A percentile compares a stretch with the other conserved stretches of the same genome.
phyloP scores from a whole-genome alignment of 2,329 filamentous ascomycete genomes.

The Leptodontidium sp. region DNA sequence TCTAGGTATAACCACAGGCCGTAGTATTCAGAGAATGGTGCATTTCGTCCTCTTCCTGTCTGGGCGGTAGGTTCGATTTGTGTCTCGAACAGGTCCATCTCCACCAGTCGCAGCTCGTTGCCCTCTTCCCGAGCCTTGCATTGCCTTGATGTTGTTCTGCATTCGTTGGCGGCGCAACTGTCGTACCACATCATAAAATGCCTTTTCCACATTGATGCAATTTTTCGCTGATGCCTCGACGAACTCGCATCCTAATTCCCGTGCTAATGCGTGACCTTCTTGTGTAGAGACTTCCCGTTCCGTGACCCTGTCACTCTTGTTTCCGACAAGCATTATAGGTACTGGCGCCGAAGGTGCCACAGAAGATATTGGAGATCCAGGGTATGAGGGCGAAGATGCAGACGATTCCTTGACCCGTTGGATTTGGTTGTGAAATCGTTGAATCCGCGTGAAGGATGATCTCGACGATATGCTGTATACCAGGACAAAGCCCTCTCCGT shows the following conservation, averaged over 20 bases:
- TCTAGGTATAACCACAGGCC: constrained; percentile 19
- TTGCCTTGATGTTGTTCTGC: constrained; percentile 36
- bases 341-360: constrained; percentile 64
- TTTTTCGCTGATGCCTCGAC: constrained; percentile 98
- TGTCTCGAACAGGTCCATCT: constrained; percentile 39
- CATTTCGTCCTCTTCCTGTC: constrained; percentile 41
- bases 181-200: constrained; percentile 96
- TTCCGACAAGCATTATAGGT: constrained; percentile 97
- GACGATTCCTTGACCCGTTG: constrained; percentile 95
- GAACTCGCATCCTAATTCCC: constrained; percentile 94
- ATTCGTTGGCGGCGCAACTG: constrained; percentile 86
- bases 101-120: constrained; percentile 38
- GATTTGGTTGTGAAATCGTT: constrained; percentile 95
- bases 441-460: constrained; percentile 93
- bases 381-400: constrained; percentile 77
- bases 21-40: constrained; percentile 47
- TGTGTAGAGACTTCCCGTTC: constrained; percentile 97
- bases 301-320: constrained; percentile 96
- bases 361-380: constrained; percentile 74
- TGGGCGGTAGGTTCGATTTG: constrained; percentile 41
- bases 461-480: constrained; percentile 99
- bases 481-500: constrained; percentile 95
- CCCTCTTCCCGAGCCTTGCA: constrained; percentile 37
- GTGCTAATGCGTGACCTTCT: constrained; percentile 89
- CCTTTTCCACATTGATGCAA: constrained; percentile 98